Base-by-base conservation (phyloP, 306 rosid species). In the Pyrus betulifolia region DNA sequence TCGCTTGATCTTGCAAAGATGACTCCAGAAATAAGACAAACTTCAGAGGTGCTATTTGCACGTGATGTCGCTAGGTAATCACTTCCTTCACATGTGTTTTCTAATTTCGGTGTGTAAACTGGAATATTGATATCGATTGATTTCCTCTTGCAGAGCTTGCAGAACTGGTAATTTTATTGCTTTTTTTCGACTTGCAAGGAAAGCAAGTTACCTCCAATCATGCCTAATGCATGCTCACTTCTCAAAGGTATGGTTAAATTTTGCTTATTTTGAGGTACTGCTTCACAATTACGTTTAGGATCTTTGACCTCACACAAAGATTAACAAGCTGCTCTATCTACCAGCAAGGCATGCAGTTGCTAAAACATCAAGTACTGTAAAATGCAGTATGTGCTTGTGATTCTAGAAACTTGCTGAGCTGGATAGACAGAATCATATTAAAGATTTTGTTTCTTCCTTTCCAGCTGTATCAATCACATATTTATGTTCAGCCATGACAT, bases 141-240 rank as follows among this genome's bases (percentile, higher is more conserved):
- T 81, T 84, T 83, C 21, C 28, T 76, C 80, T 81, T 86, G 76
- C 94, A 95, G 99, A 88, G 96, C 97, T 70, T 92, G 99, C 86
- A 90, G 99, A 77, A 91, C 90, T 0, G 83, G 91, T 63, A 95
- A 95, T 84, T 95, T 89, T 81, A 89, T 92, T 85, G 90, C 97
- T 77, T 92, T 92, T 84, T 95, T 92, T 82, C 88, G 96, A 71
- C 92, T 92, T 76, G 92, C 91, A 63, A 95, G 93, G 84, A 91
- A 89, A 86, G 96, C 97, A 59, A 90, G 91, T 78, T 95, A 95
- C 83, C 97, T 95, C 76, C 99, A 95, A 89, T 97, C 99, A 67
- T 95, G 99, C 91, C 83, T 95, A 79, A 95, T 95, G 97, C 99
- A 95, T 66, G 97, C 99, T 64, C 99, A 95, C 90, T 95, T 95